Evolutionary conservation across 352 stramenopile genomes (phyloP), one percentile per base, ranked within the genome.

Genomic region (Phytopythium litorale): DNA sequence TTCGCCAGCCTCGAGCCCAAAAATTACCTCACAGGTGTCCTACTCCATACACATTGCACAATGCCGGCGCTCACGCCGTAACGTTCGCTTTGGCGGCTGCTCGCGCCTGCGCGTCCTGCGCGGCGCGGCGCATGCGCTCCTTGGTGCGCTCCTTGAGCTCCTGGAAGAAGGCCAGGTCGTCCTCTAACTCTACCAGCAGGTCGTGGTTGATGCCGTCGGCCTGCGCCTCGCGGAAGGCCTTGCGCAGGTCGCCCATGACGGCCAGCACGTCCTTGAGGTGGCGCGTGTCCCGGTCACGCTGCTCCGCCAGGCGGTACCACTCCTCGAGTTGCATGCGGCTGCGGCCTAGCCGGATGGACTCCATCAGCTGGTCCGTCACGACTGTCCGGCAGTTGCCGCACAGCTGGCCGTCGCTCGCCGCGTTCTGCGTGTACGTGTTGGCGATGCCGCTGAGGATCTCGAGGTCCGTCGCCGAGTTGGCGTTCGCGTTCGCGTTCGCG

Each of bases 401-500:
- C 32, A 89, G 77, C 66, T 85, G 73, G 52, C 65, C 75, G 45
- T 86, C 70, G n/a, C 63, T 60, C 9, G 52, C 61, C 38, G 62
- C 63, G 53, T 80, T 88, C 63, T 84, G 75, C 50, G 83, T 92
- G 68, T 92, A 92, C 25, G 78, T 84, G 62, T 92, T 91, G 45
- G 83, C 83, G 56, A 92, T 92, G n/a, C 83, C 83, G 60, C 83
- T 92, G 38, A 92, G 62, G 72, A 92, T 92, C 65, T 92, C 83
- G 48, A 92, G 66, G 58, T 92, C 83, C 3, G 79, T 88, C 2
- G 75, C 76, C 12, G 75, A 59, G 55, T 80, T 81, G 30, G 63
- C 57, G 35, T 15, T 40, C 1, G 9, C 53, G 66, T 50, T 13
- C 0, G 66, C 9, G 62, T 15, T 40, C 1, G 9, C 53, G 66